Percentiles rank a stretch among this genome's conserved stretches.
Conservation (phyloP, 2,329 filamentous ascomycete species). For the Clonostachys solani region DNA sequence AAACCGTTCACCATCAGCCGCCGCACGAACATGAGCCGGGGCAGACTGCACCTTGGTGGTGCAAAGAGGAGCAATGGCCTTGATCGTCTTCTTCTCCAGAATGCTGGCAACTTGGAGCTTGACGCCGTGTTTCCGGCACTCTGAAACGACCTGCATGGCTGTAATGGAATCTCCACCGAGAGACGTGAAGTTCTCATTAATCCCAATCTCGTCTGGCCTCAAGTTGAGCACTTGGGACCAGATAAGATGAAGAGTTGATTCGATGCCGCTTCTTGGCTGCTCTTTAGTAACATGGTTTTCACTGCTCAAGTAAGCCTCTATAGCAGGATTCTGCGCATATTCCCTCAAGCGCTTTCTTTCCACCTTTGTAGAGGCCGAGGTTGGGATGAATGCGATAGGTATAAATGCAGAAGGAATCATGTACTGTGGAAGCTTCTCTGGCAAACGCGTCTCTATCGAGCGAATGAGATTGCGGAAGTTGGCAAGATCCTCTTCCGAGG, state of each 20-base stretch:
- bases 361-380: too few species aligned
- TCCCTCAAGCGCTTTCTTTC: too few species aligned
- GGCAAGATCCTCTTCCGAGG: too few species aligned
- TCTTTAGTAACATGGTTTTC: too few species aligned
- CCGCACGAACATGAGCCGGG: too few species aligned
- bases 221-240: conserved; percentile 36
- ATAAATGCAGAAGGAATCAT: conserved; percentile 7
- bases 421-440: conserved; percentile 3
- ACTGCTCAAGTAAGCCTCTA: too few species aligned
- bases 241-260: conserved; percentile 13
- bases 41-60: conserved; percentile 28
- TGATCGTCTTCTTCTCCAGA: conserved; percentile 19
- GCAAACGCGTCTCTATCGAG: background rate
- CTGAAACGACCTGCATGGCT: conserved; percentile 35
- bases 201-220: conserved; percentile 15
- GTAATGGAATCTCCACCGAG: conserved; percentile 36
- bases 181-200: conserved; percentile 26
- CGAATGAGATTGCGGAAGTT: too few species aligned
- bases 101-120: conserved; percentile 22
- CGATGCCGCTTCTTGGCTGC: too few species aligned
- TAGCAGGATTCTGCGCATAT: too few species aligned
- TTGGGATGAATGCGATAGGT: conserved; percentile 3
- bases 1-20: too few species aligned
- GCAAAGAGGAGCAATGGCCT: conserved; percentile 13
- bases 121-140: conserved; percentile 20